Conservation (phyloP, 148 eudicot genomes). For the Amaranthus hypochondriacus region DNA sequence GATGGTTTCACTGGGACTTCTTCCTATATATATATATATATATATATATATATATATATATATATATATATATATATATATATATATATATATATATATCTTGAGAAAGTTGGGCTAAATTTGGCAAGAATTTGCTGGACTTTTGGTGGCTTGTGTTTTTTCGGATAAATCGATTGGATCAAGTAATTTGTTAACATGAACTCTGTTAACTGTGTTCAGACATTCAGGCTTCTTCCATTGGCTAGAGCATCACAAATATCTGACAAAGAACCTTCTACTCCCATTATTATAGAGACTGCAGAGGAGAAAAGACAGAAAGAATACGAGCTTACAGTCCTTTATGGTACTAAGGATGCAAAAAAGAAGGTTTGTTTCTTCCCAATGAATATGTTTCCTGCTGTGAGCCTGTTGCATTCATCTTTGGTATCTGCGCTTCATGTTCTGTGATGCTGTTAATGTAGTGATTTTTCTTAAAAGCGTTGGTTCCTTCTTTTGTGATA, state of each 20-base stretch:
- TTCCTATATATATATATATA: too few relatives aligned
- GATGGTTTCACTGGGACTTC: too few relatives aligned
- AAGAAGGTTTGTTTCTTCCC: constrained; percentile 35
- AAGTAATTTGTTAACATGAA: not conserved
- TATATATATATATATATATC: too few relatives aligned
- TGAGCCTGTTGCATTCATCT: not conserved
- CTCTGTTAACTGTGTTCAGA: constrained; percentile 28
- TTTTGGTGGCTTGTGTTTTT: too few relatives aligned
- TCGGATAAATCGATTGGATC: too few relatives aligned
- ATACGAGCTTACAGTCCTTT: constrained; percentile 26
- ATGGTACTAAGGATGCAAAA: constrained; percentile 34
- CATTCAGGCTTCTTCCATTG: constrained; percentile 79
- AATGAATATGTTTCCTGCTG: not conserved
- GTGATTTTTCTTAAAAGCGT: not conserved
- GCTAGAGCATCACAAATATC: constrained; percentile 28
- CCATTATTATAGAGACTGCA: constrained; percentile 30
- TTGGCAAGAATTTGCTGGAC: too few relatives aligned
- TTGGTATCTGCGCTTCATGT: not conserved
- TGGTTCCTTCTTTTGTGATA: not conserved
- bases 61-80: too few relatives aligned
- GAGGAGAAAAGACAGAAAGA: constrained; percentile 27
- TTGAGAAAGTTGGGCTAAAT: too few relatives aligned
- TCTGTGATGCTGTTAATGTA: not conserved
- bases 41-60: too few relatives aligned
- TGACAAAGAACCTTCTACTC: constrained; percentile 34